A percentile compares a stretch with the other conserved stretches of the same genome.
These are phyloP conservation scores for Remersonia thermophila DNA, from an alignment of 2,329 filamentous ascomycete genomes.

Conservation along the genomic window DNA sequence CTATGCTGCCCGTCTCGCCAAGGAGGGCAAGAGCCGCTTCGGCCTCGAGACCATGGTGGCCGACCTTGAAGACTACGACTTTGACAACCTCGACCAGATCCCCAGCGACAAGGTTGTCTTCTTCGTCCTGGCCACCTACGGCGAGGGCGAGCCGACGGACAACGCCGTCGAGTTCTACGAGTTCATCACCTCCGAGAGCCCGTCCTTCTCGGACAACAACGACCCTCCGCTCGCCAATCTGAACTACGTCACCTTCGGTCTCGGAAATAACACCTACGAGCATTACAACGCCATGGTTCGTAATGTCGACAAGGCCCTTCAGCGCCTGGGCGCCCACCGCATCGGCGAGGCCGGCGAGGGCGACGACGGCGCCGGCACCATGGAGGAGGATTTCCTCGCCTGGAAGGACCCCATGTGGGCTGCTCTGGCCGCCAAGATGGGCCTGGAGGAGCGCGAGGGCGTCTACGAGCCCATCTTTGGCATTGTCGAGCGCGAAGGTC, in stretches of 20 bases:
- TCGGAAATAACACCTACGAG: constrained; percentile 98
- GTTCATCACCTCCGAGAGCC: constrained; percentile 74
- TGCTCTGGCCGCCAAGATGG: constrained; percentile 70
- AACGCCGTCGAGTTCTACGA: constrained; percentile 99
- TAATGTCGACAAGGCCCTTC: constrained; percentile 69
- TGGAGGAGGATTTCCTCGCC: constrained; percentile 98
- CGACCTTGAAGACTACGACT: constrained; percentile 96
- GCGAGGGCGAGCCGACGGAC: constrained; percentile 95
- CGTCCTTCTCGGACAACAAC: constrained; percentile 62
- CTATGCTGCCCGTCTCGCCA: constrained; percentile 89
- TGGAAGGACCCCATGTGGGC: constrained; percentile 99
- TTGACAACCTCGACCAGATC: constrained; percentile 80
- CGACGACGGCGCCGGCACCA: constrained; percentile 94
- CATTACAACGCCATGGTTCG: constrained; percentile 99
- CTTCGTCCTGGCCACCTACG: constrained; percentile 94
- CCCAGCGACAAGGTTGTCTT: constrained; percentile 84
- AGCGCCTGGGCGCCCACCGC: constrained; percentile 69
- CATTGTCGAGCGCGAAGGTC: constrained; percentile 61
- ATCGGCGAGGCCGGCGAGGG: constrained; percentile 88
- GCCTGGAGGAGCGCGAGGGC: constrained; percentile 85
- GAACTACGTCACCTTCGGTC: constrained; percentile 88
- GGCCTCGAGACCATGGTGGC: constrained; percentile 97
- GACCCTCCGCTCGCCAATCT: constrained; percentile 69
- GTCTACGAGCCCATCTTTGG: constrained; percentile 89
- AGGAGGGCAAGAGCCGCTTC: constrained; percentile 93